Evolutionary conservation across 1,284 basidiomycete species (phyloP), one percentile per base, ranked within the genome.

Genomic region (Trametes sp.): DNA sequence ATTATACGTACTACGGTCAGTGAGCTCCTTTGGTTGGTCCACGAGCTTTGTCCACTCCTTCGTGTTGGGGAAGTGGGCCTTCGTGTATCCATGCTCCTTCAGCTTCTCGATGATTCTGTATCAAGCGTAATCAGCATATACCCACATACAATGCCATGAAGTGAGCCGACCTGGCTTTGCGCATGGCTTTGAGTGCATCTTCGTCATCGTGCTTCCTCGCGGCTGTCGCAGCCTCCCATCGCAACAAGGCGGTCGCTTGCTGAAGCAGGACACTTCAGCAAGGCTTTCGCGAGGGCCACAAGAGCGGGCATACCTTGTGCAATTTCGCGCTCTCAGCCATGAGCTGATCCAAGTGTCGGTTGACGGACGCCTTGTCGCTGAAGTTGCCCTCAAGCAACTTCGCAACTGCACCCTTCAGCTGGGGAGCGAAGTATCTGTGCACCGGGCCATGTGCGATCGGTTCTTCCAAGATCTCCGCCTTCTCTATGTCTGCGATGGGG

Each of bases 241-340:
- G 48, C 61, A 68, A 9, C 54, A 62, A n/a, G 53, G 45, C 42
- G 56, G 38, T 44, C 56, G 63, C 38, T 4, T 41, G 38, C 38
- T 41, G n/a, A 1, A 41, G 4, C 4, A 36, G 38, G 1, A 6
- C 13, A 8, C 59, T 2, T 41, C 50, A 51, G 5, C 57, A 49
- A 6, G 6, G 16, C 38, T 4, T 33, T 38, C 16, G 19, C 38
- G 8, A 19, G 16, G 61, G 61, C 29, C 65, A 67, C 16, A 50
- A n/a, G n/a, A n/a, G n/a, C n/a, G n/a, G 14, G 44, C 36, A 28
- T 54, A 54, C 28, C 44, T 49, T 24, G 45, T 54, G 53, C 35
- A 49, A 23, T 5, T 10, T 11, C 35, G 33, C 14, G 16, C 33
- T 23, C 6, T 38, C 9, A 29, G 54, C 31, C 26, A 36, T 14